Evolutionary conservation across 768 basidiomycete species (phyloP).

Genomic region (Terana coerulea): DNA sequence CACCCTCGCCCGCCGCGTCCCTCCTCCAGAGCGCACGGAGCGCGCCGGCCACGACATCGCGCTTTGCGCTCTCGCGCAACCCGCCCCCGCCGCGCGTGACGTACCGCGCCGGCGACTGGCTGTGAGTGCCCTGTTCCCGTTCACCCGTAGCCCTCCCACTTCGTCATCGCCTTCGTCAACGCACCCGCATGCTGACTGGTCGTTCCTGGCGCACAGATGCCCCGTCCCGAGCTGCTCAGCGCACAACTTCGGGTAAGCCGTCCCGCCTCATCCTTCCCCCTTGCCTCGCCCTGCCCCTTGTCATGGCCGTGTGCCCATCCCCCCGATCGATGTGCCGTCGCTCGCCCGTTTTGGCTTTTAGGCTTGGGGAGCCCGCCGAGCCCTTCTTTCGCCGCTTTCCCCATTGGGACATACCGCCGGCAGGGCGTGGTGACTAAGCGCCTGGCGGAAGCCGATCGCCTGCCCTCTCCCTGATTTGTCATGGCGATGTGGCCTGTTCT

Average conservation of each 20-base stretch:
- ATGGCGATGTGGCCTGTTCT: neutral
- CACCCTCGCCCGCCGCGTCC: neutral
- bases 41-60: neutral
- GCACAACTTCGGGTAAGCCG: constrained; percentile 80
- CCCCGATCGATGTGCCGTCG: neutral
- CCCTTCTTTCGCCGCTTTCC: neutral
- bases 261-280: constrained; percentile 15
- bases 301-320: neutral
- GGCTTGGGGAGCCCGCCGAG: neutral
- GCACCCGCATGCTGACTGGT: constrained; percentile 14
- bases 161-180: neutral
- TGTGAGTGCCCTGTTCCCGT: constrained; percentile 19
- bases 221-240: constrained; percentile 65
- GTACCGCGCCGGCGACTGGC: constrained; percentile 33
- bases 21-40: neutral
- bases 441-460: neutral
- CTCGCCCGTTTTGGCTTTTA: neutral
- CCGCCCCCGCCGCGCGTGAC: constrained; percentile 30
- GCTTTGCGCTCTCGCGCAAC: constrained; percentile 27
- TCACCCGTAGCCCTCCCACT: neutral
- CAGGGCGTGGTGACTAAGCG: neutral
- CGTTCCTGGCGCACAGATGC: constrained; percentile 44
- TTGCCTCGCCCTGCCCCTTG: neutral
- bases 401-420: neutral
- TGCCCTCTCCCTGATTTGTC: neutral